Base-by-base conservation (phyloP, 495 filamentous ascomycete species). In the Paragyromitra xinjiangensis region DNA sequence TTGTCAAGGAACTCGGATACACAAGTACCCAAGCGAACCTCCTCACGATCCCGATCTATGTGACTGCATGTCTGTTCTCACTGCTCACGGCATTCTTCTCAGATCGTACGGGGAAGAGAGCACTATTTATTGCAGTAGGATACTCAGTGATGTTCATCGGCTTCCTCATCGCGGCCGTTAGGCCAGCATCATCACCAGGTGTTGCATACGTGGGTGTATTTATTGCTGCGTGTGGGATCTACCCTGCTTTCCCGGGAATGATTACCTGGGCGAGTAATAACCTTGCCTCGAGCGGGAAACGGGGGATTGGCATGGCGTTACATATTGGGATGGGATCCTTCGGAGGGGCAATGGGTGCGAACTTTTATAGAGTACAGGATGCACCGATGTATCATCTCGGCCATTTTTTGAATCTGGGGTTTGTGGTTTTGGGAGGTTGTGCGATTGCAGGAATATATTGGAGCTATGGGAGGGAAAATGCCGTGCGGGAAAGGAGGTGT, bases 151-250 rank as follows among this genome's bases (percentile, higher is more conserved):
- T 82, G 80, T 66, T 81, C 6, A 19, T 75, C 19, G 79, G 79
- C 64, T 82, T 82, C 65, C 58, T 81, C 26, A 68, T 82, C 37
- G 74, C 79, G n/a, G 69, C 70, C 0, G 61, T 72, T 4, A 69
- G 75, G 1, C 79, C 79, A 2, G 69, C 65, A 1, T 59, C 85
- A 8, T 83, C 84, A n/a, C 91, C 91, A 1, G 88, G 87, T 0
- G 88, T 92, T 1, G 88, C 92, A 0, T 95, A 95, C 79, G 91
- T 87, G 40, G 92, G 91, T 3, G 88, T 94, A 0, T 94, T 93
- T 78, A 84, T 94, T 22, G 90, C 89, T 1, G 88, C 91, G 0
- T 88, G 89, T 48, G 91, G 90, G 65, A 85, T 89, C 73, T 91
- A 88, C 73, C 86, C 88, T 0, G 85, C 87, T 0, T 88, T 90